Conservation (phyloP, 1,284 basidiomycete genomes). For the Ustilago hordei region DNA sequence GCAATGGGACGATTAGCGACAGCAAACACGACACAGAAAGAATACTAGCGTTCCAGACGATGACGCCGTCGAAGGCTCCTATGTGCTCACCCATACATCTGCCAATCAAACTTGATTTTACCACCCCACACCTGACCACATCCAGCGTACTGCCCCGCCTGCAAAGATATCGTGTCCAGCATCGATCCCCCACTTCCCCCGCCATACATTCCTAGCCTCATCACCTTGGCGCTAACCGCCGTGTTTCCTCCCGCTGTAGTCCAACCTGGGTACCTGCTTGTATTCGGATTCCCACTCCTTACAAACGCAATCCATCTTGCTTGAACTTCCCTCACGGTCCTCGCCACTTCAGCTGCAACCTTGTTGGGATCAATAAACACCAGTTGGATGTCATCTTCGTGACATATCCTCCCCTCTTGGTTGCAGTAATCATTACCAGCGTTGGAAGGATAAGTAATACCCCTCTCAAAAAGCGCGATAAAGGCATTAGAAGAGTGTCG, state of each 20-base stretch:
- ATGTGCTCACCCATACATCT: slow-evolving; percentile 44
- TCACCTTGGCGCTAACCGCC: slow-evolving; percentile 18
- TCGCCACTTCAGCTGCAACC: slow-evolving; percentile 6
- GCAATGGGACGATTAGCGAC: neutral
- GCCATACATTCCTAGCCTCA: slow-evolving; percentile 33
- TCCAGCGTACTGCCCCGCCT: slow-evolving; percentile 26
- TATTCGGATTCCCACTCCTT: slow-evolving; percentile 47
- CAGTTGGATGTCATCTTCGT: slow-evolving; percentile 62
- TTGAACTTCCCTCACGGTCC: slow-evolving; percentile 42
- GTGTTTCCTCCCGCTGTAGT: neutral
- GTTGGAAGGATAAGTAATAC: slow-evolving; percentile 51
- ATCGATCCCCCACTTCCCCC: slow-evolving; percentile 8
- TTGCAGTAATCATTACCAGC: slow-evolving; percentile 49
- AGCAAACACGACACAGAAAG: neutral
- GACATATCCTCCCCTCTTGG: slow-evolving; percentile 38
- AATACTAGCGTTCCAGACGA: neutral
- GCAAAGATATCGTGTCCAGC: slow-evolving; percentile 25
- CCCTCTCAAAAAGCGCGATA: slow-evolving; percentile 40
- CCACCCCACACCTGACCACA: slow-evolving; percentile 48
- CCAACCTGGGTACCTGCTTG: slow-evolving; percentile 30
- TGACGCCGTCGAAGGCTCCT: neutral
- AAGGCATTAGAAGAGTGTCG: slow-evolving; percentile 22
- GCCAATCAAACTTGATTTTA: slow-evolving; percentile 58
- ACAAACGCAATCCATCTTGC: slow-evolving; percentile 49
- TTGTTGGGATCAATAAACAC: slow-evolving; percentile 41